These are phyloP conservation scores for Vitis riparia DNA, from an alignment of 164 flowering plant species.

Conservation along the genomic window DNA sequence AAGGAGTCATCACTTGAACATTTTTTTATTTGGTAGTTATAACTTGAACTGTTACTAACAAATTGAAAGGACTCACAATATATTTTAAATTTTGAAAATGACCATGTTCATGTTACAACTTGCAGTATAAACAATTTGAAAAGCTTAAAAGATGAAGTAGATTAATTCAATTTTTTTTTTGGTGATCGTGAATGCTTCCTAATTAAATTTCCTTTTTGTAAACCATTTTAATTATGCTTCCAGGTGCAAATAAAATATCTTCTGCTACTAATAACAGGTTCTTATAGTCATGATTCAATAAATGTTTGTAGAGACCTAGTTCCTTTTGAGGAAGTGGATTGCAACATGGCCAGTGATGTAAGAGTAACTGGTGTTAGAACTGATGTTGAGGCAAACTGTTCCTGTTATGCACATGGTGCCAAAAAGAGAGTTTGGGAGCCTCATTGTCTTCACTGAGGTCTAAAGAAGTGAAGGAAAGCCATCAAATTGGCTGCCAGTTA, in stretches of 20 bases:
- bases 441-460: conserved; percentile 70
- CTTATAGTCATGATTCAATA: conserved; percentile 6
- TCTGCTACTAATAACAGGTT: conserved; percentile 17
- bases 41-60: no score
- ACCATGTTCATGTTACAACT: neutral
- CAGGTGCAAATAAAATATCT: neutral
- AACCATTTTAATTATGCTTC: neutral
- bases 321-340: conserved; percentile 15
- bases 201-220: neutral
- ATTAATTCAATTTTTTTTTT: neutral
- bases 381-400: conserved; percentile 30
- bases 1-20: neutral
- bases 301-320: conserved; percentile 17
- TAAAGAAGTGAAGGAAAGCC: conserved; percentile 75
- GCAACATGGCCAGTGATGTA: conserved; percentile 13
- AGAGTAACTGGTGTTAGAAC: conserved; percentile 11
- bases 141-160: neutral
- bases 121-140: neutral
- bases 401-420: conserved; percentile 39
- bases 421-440: conserved; percentile 69
- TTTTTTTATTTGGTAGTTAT: neutral
- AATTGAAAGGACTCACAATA: no score
- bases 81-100: neutral
- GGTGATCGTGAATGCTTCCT: neutral
- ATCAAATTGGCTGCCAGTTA: conserved; percentile 30